Conservation (phyloP, 1,284 basidiomycete species). For the Ustilago loliicola region DNA sequence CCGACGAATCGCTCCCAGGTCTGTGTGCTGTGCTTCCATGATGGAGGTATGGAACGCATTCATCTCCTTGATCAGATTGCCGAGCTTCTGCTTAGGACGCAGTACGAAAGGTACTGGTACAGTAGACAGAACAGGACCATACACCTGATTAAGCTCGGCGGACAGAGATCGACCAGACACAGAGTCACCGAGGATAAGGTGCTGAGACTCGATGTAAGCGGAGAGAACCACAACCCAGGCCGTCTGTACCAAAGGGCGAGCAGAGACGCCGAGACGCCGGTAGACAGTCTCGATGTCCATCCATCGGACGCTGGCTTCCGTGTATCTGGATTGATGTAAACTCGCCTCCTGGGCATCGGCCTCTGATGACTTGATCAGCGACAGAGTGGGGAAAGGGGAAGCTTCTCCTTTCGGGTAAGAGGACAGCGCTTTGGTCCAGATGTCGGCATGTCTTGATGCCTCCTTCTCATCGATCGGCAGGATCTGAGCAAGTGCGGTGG, state of each 20-base stretch:
- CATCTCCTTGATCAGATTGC: conserved; percentile 43
- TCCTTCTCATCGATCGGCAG: conserved; percentile 47
- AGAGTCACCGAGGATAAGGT: conserved; percentile 66
- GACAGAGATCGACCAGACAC: conserved; percentile 57
- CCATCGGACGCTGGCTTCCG: conserved; percentile 38
- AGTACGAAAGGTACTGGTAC: conserved; percentile 62
- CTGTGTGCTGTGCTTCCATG: conserved; percentile 51
- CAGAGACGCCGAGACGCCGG: conserved; percentile 56
- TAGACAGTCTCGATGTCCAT: conserved; percentile 49
- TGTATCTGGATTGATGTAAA: conserved; percentile 35
- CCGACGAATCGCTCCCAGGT: conserved; percentile 59
- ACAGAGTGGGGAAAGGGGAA: conserved; percentile 41
- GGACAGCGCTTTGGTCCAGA: conserved; percentile 45
- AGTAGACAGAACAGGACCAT: conserved; percentile 66
- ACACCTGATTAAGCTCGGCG: conserved; percentile 51
- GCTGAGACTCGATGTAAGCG: conserved; percentile 61
- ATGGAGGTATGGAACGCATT: conserved; percentile 52
- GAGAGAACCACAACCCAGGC: conserved; percentile 69
- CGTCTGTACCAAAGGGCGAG: conserved; percentile 68
- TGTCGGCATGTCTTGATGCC: conserved; percentile 13
- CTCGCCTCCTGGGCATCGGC: conserved; percentile 11
- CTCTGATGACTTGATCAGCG: conserved; percentile 8
- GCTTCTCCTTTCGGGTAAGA: conserved; percentile 38
- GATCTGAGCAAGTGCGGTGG: conserved; percentile 50
- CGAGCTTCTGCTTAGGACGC: conserved; percentile 19